Evolutionary conservation across 2,329 filamentous ascomycete species (phyloP).

Genomic region (Verticillium klebahnii): DNA sequence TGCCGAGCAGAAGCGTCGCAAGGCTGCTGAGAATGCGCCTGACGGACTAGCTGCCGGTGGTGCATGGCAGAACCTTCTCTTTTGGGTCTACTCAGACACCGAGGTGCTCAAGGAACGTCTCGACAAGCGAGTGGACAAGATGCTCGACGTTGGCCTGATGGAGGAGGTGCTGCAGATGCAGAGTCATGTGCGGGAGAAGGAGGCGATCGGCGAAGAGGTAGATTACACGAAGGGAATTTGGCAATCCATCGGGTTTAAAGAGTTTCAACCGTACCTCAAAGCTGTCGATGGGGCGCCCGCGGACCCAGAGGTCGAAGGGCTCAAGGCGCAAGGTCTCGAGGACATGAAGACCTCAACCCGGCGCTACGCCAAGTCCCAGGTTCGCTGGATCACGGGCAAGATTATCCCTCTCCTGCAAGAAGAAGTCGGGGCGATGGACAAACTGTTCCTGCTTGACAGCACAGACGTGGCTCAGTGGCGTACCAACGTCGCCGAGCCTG

Average conservation of each 20-base stretch:
- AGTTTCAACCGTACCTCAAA: constrained; percentile 70
- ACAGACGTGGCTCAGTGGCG: constrained; percentile 62
- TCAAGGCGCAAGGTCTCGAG: constrained; percentile 61
- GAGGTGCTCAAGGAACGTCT: constrained; percentile 66
- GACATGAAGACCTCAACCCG: constrained; percentile 78
- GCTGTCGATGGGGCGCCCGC: constrained; percentile 29
- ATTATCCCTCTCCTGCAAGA: constrained; percentile 64
- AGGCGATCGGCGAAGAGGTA: constrained; percentile 44
- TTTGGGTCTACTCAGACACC: constrained; percentile 81
- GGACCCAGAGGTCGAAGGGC: constrained; percentile 39
- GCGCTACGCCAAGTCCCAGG: constrained; percentile 81
- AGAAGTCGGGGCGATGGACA: constrained; percentile 44
- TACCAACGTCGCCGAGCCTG: constrained; percentile 60
- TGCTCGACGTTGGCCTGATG: constrained; percentile 59
- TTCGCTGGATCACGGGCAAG: constrained; percentile 83
- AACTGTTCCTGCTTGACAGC: constrained; percentile 77
- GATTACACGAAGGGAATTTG: constrained; percentile 84
- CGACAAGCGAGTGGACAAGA: constrained; percentile 74
- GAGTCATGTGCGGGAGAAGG: constrained; percentile 27
- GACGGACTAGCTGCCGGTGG: constrained; percentile 14
- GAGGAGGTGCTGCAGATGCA: constrained; percentile 44
- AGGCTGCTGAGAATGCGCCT: constrained; percentile 15
- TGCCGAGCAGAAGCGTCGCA: constrained; percentile 61
- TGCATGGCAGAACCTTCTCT: constrained; percentile 58
- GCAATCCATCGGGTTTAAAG: constrained; percentile 95